Percentiles rank a stretch among this genome's conserved stretches.
These are phyloP conservation scores for Aspergillus avenaceus DNA, from an alignment of 495 filamentous ascomycete genomes.

Conservation along the genomic window DNA sequence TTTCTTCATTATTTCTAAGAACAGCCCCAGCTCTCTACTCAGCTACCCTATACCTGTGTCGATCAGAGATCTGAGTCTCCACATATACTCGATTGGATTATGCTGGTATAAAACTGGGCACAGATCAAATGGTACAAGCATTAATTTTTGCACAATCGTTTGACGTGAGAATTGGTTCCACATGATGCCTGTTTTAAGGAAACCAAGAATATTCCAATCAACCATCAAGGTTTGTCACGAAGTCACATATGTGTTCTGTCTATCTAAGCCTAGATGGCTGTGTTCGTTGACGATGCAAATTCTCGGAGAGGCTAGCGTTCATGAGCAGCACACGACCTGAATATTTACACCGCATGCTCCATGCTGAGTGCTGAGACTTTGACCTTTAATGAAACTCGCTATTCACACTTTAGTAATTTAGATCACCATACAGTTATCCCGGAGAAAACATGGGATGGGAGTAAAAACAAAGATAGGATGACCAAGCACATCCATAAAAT, in stretches of 20 bases:
- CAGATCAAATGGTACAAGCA: no score
- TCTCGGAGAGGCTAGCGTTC: no score
- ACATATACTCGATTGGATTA: no score
- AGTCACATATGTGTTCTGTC: constrained; percentile 8
- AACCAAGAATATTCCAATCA: neutral
- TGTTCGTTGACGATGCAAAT: constrained; percentile 6
- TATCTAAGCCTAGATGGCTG: constrained; percentile 9
- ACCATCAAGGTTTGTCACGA: neutral
- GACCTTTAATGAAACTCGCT: constrained; percentile 25
- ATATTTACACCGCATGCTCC: constrained; percentile 43
- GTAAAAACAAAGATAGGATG: constrained; percentile 6
- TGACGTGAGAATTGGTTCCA: constrained; percentile 8
- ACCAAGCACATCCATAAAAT: constrained; percentile 2
- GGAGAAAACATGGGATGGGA: constrained; percentile 4
- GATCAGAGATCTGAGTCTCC: no score
- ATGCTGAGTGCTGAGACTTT: constrained; percentile 42
- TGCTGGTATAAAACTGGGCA: no score
- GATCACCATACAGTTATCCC: no score
- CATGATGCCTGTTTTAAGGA: constrained; percentile 2
- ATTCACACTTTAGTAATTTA: constrained; percentile 4
- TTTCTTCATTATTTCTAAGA: no score
- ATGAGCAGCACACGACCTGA: no score
- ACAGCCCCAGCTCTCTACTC: no score
- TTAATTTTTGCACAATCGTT: no score
- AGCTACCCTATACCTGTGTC: no score